Evolutionary conservation across 2,329 filamentous ascomycete species (phyloP), one percentile per base, ranked within the genome.

Genomic region (Lecanosticta acicola): DNA sequence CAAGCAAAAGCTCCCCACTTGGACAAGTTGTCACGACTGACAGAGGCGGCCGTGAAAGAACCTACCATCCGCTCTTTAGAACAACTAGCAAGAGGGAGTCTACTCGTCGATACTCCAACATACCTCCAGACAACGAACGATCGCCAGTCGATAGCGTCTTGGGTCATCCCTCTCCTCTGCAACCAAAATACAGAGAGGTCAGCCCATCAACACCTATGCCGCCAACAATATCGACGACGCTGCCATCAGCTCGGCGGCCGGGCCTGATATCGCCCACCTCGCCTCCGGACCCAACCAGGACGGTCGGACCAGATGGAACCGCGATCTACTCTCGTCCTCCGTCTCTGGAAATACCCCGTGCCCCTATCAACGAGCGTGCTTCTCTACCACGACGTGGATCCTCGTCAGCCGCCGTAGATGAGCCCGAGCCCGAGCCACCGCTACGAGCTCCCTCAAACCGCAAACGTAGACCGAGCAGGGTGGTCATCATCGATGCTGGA

Each of bases 271-370:
- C 44, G 4, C 48, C 47, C 18, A 39, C 37, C 20, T 18, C 39
- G 16, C 48, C 50, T 13, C 35, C 34, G 4, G 35, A 43, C 5
- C n/a, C 40, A 29, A 41, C n/a, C 2, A 47, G 48, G 45, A 47
- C 39, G 10, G 45, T 58, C 8, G 34, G 41, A 4, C 35, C 50
- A 2, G 56, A 54, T 35, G 59, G 59, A 11, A 61, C 56, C 13
- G 58, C 59, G 9, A 43, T 57, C n/a, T 60, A 61, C 39, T 41
- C 50, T 14, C 35, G 42, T 8, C 47, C 55, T 9, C 53, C 54
- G n/a, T 54, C 56, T 1, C 42, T 54, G 2, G 46, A 51, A 10
- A 43, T 53, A 26, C 53, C 55, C n/a, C 44, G 54, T 26, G 51
- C 53, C 1, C 20, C 14, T 2, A 41, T 50, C 18, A 55, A 55